Base-by-base conservation (phyloP, 495 filamentous ascomycete genomes). In the Annulohypoxylon maeteangense region DNA sequence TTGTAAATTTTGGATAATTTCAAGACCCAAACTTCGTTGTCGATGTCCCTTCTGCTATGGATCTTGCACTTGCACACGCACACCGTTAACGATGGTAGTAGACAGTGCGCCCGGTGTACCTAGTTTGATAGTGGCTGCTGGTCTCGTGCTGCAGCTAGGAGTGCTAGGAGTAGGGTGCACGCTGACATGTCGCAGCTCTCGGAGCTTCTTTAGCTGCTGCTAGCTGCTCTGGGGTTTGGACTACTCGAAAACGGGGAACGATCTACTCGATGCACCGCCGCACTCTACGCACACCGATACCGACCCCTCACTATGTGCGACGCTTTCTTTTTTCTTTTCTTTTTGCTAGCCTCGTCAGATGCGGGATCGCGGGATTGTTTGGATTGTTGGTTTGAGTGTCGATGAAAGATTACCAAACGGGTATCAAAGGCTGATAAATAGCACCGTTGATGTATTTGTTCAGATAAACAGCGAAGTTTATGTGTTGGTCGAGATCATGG, bases 101-200 rank as follows among this genome's bases (percentile, higher is more conserved):
- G 58, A 32, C 31, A 22, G 22, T 54, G 56, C 53, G 56, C 16
- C 16, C 31, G 48, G 40, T 71, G 55, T 61, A n/a, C n/a, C n/a
- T n/a, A 42, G 45, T 27, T 14, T n/a, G 42, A 47, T 60, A 47
- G 54, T 72, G 62, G 61, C 57, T 20, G 61, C 62, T 61, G 61
- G 47, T 73, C 70, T 69, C 61, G 70, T 73, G 70, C 61, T 55
- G 65, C 64, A 62, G 65, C 61, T 34, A 60, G 47, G 44, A 60
- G 14, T 34, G 45, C 40, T 44, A 40, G n/a, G 40, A 44, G 34
- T 14, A 64, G 42, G 38, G 40, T 55, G 48, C 70, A 69, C 61
- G 62, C 65, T 73, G 70, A 73, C 70, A 73, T 73, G 42, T 73
- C 70, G 70, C 70, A 61, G 70, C 65, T 66, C 40, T 58, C 61